These are phyloP conservation scores for Chrysoporthe deuterocubensis DNA, from an alignment of 2,329 filamentous ascomycete genomes.

Conservation along the genomic window DNA sequence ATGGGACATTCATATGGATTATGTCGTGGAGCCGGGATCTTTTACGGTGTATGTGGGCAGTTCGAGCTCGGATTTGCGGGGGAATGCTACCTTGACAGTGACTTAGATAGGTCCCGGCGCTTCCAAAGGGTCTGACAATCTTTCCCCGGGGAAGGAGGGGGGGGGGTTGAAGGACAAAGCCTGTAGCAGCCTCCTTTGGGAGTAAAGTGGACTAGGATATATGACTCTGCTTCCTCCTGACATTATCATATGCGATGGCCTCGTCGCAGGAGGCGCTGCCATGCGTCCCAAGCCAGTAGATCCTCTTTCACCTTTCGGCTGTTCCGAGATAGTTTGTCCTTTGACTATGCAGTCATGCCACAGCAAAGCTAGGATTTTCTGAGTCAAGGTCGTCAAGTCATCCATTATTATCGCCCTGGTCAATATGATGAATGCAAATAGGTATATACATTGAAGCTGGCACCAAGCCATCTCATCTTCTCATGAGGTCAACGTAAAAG, in stretches of 20 bases:
- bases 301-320: no score
- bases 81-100: slow-evolving; percentile 61
- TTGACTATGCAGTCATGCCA: neutral
- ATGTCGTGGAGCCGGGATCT: slow-evolving; percentile 73
- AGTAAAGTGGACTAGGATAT: neutral
- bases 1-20: slow-evolving; percentile 67
- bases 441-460: neutral
- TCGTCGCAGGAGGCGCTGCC: no score
- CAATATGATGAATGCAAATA: neutral
- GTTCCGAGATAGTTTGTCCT: no score
- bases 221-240: neutral
- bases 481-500: slow-evolving; percentile 34
- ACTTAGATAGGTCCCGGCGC: slow-evolving; percentile 28
- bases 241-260: neutral
- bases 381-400: neutral
- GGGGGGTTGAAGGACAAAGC: no score
- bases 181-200: neutral
- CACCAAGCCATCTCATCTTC: no score
- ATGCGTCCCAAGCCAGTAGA: no score
- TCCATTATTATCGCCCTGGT: neutral
- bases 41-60: slow-evolving; percentile 67
- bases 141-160: no score
- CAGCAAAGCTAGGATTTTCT: neutral
- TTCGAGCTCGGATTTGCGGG: slow-evolving; percentile 59
- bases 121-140: no score